Evolutionary conservation across 495 filamentous ascomycete species (phyloP), one percentile per base, ranked within the genome.

Genomic region (Penicillium lagena): DNA sequence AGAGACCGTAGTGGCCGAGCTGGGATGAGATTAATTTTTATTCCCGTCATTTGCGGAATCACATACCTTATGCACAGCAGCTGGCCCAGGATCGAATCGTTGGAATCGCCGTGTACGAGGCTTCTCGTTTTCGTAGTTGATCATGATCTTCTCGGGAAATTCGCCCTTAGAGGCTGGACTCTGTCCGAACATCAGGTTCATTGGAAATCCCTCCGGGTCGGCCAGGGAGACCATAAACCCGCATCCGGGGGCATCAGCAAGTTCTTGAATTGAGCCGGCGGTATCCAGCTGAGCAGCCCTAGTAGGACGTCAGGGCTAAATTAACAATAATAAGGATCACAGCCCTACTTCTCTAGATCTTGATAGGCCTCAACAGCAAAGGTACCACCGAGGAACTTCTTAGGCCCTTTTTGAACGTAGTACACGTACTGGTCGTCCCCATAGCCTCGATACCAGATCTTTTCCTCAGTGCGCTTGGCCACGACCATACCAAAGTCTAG

Each of bases 1-100:
- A 78, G 35, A 82, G 56, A 8, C 85, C 86, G 41, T 81, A 89
- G 59, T 89, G 85, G 3, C 85, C 86, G 1, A 89, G 71, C 68
- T 64, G 34, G 7, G 28, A 15, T 30, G 31, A 6, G 12, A 32
- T 17, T 36, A 31, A 6, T 12, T 1, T 48, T 32, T 39, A 31
- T 47, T 15, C 12, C 7, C 34, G 30, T 30, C 31, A 13, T 35
- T 15, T 3, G 0, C 8, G 38, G 5, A 31, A 17, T 14, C 2
- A 43, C 42, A 10, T 6, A 61, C 58, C 46, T 88, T 89, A 64
- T 88, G 80, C 1, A 88, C 71, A 1, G 80, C 76, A 1, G 83
- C 81, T 1, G 86, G 85, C 8, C 85, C 81, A 8, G 64, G 65
- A 5, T 69, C 49, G 49, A 75, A 67, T 0, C 64, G 50, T 12